phyloP scores from a whole-genome alignment of 148 eudicot species.

The Rheum nobile region DNA sequence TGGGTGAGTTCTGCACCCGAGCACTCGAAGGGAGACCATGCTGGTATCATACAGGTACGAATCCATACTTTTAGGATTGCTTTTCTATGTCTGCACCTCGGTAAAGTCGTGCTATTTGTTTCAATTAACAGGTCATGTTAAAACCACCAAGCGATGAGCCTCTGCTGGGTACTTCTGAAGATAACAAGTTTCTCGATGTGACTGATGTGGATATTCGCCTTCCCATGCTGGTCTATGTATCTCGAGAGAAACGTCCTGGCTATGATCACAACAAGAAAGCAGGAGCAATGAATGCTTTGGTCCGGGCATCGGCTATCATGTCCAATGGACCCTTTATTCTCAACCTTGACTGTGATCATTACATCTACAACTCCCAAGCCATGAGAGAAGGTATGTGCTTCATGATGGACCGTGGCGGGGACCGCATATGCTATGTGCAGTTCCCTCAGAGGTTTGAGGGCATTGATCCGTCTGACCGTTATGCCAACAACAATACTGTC shows the following conservation, averaged over 20 bases:
- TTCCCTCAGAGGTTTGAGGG: constrained; percentile 87
- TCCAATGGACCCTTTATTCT: constrained; percentile 83
- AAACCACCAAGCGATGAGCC: constrained; percentile 82
- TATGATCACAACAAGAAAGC: constrained; percentile 97
- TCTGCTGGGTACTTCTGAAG: constrained; percentile 41
- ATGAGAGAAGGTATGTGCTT: constrained; percentile 90
- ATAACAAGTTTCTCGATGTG: constrained; percentile 36
- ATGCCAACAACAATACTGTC: constrained; percentile 87
- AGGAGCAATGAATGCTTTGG: constrained; percentile 93
- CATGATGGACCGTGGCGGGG: constrained; percentile 93
- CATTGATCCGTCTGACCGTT: constrained; percentile 78
- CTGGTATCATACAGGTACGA: constrained; percentile 82
- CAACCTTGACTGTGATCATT: constrained; percentile 79
- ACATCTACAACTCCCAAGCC: constrained; percentile 81
- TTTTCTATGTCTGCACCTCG: background rate
- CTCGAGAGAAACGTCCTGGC: constrained; percentile 82
- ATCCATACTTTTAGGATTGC: background rate
- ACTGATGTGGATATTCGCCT: constrained; percentile 81
- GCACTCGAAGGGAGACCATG: constrained; percentile 84
- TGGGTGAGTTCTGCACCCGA: constrained; percentile 57
- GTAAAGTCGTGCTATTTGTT: background rate
- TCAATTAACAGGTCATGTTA: constrained; percentile 62
- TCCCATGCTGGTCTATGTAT: constrained; percentile 87
- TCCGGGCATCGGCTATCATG: constrained; percentile 89
- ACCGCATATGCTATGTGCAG: constrained; percentile 76